These are phyloP conservation scores for Backusella circina DNA, from an alignment of 192 early-diverging fungal species.

Conservation along the genomic window DNA sequence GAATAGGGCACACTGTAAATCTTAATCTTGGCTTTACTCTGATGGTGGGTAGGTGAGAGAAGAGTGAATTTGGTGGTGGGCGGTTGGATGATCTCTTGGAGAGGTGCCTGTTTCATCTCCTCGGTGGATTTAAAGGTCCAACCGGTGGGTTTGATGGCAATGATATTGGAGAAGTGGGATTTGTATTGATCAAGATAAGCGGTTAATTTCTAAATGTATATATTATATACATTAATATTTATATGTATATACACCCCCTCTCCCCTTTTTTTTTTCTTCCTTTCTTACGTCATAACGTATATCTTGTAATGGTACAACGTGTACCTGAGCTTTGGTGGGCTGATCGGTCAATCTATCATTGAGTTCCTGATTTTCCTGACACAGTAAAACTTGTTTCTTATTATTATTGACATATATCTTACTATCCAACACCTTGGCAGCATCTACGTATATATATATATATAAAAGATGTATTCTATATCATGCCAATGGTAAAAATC, in stretches of 20 bases:
- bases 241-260: background rate
- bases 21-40: slow-evolving; percentile 20
- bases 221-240: no score
- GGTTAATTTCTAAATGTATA: slow-evolving; percentile 39
- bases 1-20: slow-evolving; percentile 82
- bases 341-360: slow-evolving; percentile 54
- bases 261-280: background rate
- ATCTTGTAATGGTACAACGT: slow-evolving; percentile 66
- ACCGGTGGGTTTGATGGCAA: slow-evolving; percentile 88
- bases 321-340: slow-evolving; percentile 69
- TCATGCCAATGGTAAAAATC: background rate
- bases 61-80: background rate
- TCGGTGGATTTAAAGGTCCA: slow-evolving; percentile 66
- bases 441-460: slow-evolving; percentile 30
- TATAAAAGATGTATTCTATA: no score
- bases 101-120: background rate
- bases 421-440: slow-evolving; percentile 57
- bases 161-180: slow-evolving; percentile 56
- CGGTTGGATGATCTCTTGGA: background rate
- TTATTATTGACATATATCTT: slow-evolving; percentile 62
- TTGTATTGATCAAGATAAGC: slow-evolving; percentile 44
- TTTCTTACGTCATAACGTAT: slow-evolving; percentile 56
- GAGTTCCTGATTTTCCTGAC: slow-evolving; percentile 64
- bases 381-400: slow-evolving; percentile 58
- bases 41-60: background rate